Conservation (phyloP, 1,139 yeast species). For the Candida pseudoviswanathii region DNA sequence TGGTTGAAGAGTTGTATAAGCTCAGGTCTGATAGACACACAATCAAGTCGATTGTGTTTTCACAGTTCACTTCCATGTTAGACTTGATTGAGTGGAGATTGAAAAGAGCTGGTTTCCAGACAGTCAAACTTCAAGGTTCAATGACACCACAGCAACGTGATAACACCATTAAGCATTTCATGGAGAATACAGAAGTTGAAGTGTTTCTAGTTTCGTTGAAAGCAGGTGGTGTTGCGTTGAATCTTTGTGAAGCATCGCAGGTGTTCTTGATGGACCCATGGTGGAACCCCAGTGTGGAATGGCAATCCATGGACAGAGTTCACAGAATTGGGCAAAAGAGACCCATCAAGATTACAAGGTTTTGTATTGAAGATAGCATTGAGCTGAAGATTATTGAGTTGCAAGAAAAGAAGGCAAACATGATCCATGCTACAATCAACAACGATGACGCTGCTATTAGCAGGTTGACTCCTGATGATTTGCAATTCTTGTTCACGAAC, state of each 20-base stretch:
- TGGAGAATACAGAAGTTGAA: slow-evolving; percentile 90
- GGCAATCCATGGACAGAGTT: slow-evolving; percentile 98
- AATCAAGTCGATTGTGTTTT: slow-evolving; percentile 91
- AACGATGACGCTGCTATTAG: slow-evolving; percentile 89
- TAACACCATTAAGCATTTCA: slow-evolving; percentile 83
- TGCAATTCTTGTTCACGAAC: slow-evolving; percentile 88
- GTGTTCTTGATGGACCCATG: slow-evolving; percentile 95
- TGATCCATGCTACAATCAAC: slow-evolving; percentile 96
- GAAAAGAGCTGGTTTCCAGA: slow-evolving; percentile 89
- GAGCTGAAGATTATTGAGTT: slow-evolving; percentile 94
- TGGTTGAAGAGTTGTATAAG: slow-evolving; percentile 88
- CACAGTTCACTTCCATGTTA: slow-evolving; percentile 95
- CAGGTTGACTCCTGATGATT: slow-evolving; percentile 85
- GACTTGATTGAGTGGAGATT: slow-evolving; percentile 95
- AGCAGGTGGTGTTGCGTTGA: slow-evolving; percentile 98
- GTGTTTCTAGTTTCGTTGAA: slow-evolving; percentile 91
- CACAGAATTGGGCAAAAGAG: slow-evolving; percentile 96
- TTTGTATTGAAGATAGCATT: slow-evolving; percentile 93
- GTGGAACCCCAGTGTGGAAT: slow-evolving; percentile 99
- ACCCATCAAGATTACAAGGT: slow-evolving; percentile 90
- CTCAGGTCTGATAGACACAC: slow-evolving; percentile 85
- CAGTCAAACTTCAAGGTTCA: slow-evolving; percentile 91
- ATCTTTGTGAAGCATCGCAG: slow-evolving; percentile 94
- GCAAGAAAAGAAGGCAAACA: slow-evolving; percentile 95
- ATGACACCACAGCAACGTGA: slow-evolving; percentile 97